Percentiles rank a stretch among this genome's conserved stretches.
Conservation (phyloP, 495 filamentous ascomycete species). For the Aspergillus incahuasiensis region DNA sequence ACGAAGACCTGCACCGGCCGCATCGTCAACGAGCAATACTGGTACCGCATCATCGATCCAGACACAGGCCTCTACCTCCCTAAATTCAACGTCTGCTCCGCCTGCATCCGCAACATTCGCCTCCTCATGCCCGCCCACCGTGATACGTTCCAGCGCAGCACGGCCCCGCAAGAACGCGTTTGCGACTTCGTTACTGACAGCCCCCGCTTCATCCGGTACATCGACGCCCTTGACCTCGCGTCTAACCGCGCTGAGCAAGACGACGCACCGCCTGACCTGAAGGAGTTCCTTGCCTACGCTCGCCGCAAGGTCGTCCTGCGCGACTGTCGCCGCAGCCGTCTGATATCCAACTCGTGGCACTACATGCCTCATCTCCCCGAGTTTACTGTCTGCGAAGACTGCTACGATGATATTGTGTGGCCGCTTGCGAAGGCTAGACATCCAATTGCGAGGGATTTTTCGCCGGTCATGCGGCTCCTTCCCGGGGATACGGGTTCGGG, state of each 20-base stretch:
- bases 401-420: constrained; percentile 65
- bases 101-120: constrained; percentile 49
- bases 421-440: constrained; percentile 51
- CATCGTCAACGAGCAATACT: constrained; percentile 40
- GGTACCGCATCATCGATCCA: constrained; percentile 57
- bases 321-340: constrained; percentile 53
- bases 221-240: constrained; percentile 55
- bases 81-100: constrained; percentile 54
- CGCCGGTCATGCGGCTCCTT: constrained; percentile 36
- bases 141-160: constrained; percentile 41
- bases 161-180: constrained; percentile 28
- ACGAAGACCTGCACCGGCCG: constrained; percentile 50
- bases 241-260: constrained; percentile 43
- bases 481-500: constrained; percentile 43
- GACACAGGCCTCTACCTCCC: constrained; percentile 45
- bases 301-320: constrained; percentile 45
- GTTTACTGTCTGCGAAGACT: constrained; percentile 66
- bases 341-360: constrained; percentile 52
- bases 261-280: constrained; percentile 38
- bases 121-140: constrained; percentile 47
- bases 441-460: constrained; percentile 55
- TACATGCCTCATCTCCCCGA: constrained; percentile 58
- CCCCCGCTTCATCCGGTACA: constrained; percentile 54
- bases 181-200: constrained; percentile 50
- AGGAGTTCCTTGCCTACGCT: constrained; percentile 47